A percentile compares a stretch with the other conserved stretches of the same genome.
phyloP scores from a whole-genome alignment of 2,329 filamentous ascomycete genomes.

The Paradendryphiella salina region DNA sequence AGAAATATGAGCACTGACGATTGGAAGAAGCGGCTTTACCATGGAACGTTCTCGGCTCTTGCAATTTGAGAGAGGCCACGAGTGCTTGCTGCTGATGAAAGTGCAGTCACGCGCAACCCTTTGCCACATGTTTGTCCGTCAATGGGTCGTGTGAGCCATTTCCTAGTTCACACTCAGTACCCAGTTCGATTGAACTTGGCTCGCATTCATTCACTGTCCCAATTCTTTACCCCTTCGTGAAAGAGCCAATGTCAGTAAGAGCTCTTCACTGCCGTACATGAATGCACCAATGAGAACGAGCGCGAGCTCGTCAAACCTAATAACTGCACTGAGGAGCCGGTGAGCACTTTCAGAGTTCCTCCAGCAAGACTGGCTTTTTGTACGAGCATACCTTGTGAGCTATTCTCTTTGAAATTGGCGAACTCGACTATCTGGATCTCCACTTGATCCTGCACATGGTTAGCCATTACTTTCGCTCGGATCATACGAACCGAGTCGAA shows the following conservation, averaged over 20 bases:
- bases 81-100: not conserved
- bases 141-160: constrained; percentile 2
- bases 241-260: constrained; percentile 12
- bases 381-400: constrained; percentile 18
- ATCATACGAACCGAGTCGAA: not conserved
- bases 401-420: constrained; percentile 10
- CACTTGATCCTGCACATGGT: constrained; percentile 11
- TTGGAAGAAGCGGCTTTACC: not conserved
- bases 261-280: constrained; percentile 17
- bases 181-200: not conserved
- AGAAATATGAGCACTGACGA: not conserved
- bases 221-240: constrained; percentile 13
- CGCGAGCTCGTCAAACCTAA: constrained; percentile 25
- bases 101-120: constrained; percentile 3
- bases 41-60: not conserved
- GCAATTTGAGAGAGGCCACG: not conserved
- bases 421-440: constrained; percentile 22
- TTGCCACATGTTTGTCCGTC: constrained; percentile 1
- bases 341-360: constrained; percentile 14
- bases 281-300: constrained; percentile 19
- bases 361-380: constrained; percentile 12
- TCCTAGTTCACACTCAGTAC: not conserved
- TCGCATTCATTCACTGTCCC: not conserved
- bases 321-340: constrained; percentile 18
- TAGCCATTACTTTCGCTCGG: not conserved